Conservation (phyloP, 257 asterid genomes). For the Handroanthus guayacan region DNA sequence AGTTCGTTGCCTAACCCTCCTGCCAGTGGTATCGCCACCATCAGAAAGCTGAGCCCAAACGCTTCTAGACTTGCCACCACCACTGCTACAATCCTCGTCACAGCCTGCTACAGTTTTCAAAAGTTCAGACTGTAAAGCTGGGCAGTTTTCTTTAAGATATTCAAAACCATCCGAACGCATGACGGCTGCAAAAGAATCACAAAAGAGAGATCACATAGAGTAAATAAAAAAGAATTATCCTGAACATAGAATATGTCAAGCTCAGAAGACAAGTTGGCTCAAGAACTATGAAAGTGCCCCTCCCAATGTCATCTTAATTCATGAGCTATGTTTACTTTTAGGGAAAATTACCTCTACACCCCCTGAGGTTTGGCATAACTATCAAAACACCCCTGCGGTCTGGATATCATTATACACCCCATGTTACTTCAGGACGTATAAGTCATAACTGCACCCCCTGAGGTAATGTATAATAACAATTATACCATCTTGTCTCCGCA, state of each 20-base stretch:
- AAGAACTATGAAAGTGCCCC: background rate
- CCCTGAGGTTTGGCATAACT: too few relatives aligned
- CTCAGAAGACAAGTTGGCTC: background rate
- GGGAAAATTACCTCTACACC: too few relatives aligned
- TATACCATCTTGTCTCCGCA: too few relatives aligned
- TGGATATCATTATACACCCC: too few relatives aligned
- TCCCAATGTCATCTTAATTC: background rate
- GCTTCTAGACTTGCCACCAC: conserved; percentile 86
- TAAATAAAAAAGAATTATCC: background rate
- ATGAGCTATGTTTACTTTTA: background rate
- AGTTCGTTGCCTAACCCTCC: conserved; percentile 91
- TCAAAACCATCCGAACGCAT: conserved; percentile 93
- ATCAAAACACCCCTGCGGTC: too few relatives aligned
- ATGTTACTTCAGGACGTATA: too few relatives aligned
- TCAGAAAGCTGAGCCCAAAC: conserved; percentile 97
- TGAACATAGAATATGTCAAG: background rate
- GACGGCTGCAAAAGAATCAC: conserved; percentile 65
- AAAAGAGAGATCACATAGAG: background rate
- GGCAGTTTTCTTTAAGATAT: conserved; percentile 78
- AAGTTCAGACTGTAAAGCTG: conserved; percentile 84
- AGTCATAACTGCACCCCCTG: too few relatives aligned
- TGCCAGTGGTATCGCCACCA: conserved; percentile 87
- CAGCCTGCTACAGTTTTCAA: conserved; percentile 96
- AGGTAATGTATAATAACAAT: too few relatives aligned
- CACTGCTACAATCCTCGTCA: conserved; percentile 88